Percentiles rank a stretch among this genome's conserved stretches.
Conservation (phyloP, 257 asterid species). For the Gynochthodes officinalis region DNA sequence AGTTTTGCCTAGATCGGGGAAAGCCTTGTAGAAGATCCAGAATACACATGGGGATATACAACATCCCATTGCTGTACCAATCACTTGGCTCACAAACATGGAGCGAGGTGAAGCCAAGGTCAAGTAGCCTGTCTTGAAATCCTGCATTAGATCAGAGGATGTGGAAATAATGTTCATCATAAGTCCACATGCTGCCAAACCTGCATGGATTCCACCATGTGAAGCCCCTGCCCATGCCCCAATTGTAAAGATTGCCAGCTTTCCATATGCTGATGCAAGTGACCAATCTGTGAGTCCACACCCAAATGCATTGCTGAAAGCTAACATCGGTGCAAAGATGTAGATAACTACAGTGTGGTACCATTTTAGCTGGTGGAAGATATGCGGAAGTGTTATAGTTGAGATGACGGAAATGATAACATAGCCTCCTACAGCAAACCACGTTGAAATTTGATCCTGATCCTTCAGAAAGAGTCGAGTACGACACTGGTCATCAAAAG, state of each 20-base stretch:
- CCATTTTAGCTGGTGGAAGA: constrained; percentile 56
- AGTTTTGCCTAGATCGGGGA: constrained; percentile 46
- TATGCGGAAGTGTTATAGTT: constrained; percentile 46
- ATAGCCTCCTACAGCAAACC: constrained; percentile 50
- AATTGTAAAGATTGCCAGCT: constrained; percentile 56
- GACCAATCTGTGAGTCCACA: constrained; percentile 73
- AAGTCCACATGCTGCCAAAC: constrained; percentile 65
- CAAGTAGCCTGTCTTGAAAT: constrained; percentile 66
- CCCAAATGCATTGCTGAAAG: constrained; percentile 68
- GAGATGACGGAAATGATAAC: constrained; percentile 40
- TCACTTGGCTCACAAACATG: constrained; percentile 69
- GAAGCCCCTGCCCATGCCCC: constrained; percentile 63
- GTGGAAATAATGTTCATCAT: constrained; percentile 67
- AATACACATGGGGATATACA: constrained; percentile 58
- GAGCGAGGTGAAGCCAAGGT: constrained; percentile 68
- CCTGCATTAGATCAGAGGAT: constrained; percentile 62
- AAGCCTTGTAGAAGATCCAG: constrained; percentile 59
- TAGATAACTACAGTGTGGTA: constrained; percentile 52
- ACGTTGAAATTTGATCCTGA: constrained; percentile 45
- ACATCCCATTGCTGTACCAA: constrained; percentile 71
- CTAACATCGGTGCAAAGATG: constrained; percentile 48
- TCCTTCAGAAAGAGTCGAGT: constrained; percentile 53
- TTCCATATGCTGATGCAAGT: constrained; percentile 55
- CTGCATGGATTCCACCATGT: constrained; percentile 56
- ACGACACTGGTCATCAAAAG: constrained; percentile 45